Conservation (phyloP, 2,329 filamentous ascomycete genomes). For the Grosmannia huntii region DNA sequence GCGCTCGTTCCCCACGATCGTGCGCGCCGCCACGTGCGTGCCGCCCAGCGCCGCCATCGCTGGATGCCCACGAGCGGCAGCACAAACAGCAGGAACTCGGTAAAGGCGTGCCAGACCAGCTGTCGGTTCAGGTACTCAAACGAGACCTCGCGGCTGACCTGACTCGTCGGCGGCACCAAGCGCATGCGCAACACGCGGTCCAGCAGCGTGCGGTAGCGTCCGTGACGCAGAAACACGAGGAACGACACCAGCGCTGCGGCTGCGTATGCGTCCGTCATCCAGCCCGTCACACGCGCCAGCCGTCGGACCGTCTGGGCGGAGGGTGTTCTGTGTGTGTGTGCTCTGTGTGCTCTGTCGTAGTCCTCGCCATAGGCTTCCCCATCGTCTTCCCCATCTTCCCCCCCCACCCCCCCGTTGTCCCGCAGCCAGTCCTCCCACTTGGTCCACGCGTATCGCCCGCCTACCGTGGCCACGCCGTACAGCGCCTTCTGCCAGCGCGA, state of each 20-base stretch:
- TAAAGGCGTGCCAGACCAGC: constrained; percentile 99
- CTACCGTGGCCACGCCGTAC: constrained; percentile 76
- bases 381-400: constrained; percentile 46
- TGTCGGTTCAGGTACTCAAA: constrained; percentile 98
- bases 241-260: constrained; percentile 75
- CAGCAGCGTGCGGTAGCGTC: constrained; percentile 78
- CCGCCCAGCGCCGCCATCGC: constrained; percentile 84
- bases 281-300: constrained; percentile 57
- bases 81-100: constrained; percentile 93
- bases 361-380: constrained; percentile 20
- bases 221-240: constrained; percentile 80
- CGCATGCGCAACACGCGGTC: constrained; percentile 77
- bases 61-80: constrained; percentile 93
- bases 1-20: constrained; percentile 29
- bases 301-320: constrained; percentile 26
- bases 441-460: constrained; percentile 79
- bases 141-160: constrained; percentile 81
- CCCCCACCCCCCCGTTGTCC: constrained; percentile 63
- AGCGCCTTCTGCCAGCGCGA: constrained; percentile 71
- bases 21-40: constrained; percentile 71
- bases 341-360: neutral
- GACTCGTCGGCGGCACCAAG: constrained; percentile 70
- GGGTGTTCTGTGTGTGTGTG: no score
- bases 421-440: constrained; percentile 85
- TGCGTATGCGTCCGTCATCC: constrained; percentile 62